A percentile compares a stretch with the other conserved stretches of the same genome.
phyloP scores from a whole-genome alignment of 805 yeast genomes.

The Kazachstania kunashirensis region DNA sequence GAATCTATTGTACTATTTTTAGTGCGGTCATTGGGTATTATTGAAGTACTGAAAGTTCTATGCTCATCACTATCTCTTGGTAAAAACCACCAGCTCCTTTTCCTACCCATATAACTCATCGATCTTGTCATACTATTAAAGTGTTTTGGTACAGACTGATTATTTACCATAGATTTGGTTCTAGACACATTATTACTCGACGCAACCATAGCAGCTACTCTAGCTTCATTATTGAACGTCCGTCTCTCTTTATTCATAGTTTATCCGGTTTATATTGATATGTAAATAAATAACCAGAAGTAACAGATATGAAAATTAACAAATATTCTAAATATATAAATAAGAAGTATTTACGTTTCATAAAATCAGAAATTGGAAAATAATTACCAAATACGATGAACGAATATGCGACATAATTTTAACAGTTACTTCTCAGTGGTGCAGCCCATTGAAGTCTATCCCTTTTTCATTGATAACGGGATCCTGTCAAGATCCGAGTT shows the following conservation, averaged over 20 bases:
- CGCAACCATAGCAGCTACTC: slow-evolving; percentile 53
- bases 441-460: no score
- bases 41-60: slow-evolving; percentile 10
- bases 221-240: slow-evolving; percentile 39
- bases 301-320: no score
- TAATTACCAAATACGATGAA: no score
- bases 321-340: no score
- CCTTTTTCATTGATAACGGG: no score
- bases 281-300: no score
- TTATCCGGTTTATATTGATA: background rate
- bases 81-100: background rate
- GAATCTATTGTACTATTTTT: slow-evolving; percentile 10
- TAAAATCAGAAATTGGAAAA: no score
- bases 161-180: background rate
- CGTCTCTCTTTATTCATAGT: background rate
- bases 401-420: no score
- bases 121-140: background rate
- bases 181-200: background rate
- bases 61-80: background rate
- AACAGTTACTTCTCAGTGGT: no score
- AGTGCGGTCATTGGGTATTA: background rate
- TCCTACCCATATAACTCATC: slow-evolving; percentile 35
- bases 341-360: no score
- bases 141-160: background rate
- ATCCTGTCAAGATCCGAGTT: no score